Conservation (phyloP, 2,329 filamentous ascomycete genomes). For the Aspergillus oerlinghausenensis region DNA sequence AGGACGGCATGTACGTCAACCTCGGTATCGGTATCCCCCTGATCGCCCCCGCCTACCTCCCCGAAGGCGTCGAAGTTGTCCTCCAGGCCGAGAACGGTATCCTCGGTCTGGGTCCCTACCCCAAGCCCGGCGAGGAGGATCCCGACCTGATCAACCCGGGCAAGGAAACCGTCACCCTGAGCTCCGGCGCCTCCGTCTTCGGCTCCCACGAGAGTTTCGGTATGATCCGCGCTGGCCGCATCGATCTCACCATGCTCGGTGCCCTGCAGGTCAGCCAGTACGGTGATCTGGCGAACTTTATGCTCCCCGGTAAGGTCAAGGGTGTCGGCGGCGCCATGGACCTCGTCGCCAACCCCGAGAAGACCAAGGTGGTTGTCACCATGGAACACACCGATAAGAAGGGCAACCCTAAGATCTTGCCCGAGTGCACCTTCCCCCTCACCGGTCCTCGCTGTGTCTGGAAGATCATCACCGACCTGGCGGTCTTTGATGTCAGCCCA, state of each 20-base stretch:
- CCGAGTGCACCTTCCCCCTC: slow-evolving; percentile 58
- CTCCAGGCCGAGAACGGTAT: slow-evolving; percentile 86
- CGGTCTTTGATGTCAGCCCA: slow-evolving; percentile 70
- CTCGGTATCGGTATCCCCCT: slow-evolving; percentile 82
- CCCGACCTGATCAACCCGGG: slow-evolving; percentile 80
- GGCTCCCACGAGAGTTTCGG: slow-evolving; percentile 77
- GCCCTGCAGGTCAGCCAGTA: slow-evolving; percentile 74
- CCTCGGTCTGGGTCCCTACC: slow-evolving; percentile 76
- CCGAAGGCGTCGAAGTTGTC: slow-evolving; percentile 66
- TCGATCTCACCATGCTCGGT: slow-evolving; percentile 79
- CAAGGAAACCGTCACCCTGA: slow-evolving; percentile 79
- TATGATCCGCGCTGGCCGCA: slow-evolving; percentile 81
- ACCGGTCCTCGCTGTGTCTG: slow-evolving; percentile 63
- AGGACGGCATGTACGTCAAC: slow-evolving; percentile 88
- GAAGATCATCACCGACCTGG: slow-evolving; percentile 69
- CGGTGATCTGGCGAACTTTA: slow-evolving; percentile 83
- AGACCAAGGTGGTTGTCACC: slow-evolving; percentile 67
- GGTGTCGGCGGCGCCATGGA: slow-evolving; percentile 81
- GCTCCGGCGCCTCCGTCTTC: slow-evolving; percentile 71
- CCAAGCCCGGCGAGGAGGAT: slow-evolving; percentile 63
- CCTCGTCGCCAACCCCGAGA: slow-evolving; percentile 66
- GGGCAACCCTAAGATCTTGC: slow-evolving; percentile 62
- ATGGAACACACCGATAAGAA: slow-evolving; percentile 69
- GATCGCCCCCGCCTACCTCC: slow-evolving; percentile 70
- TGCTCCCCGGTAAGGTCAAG: slow-evolving; percentile 82